Base-by-base conservation (phyloP, 169 alveolate species). In the Babesia divergens region DNA sequence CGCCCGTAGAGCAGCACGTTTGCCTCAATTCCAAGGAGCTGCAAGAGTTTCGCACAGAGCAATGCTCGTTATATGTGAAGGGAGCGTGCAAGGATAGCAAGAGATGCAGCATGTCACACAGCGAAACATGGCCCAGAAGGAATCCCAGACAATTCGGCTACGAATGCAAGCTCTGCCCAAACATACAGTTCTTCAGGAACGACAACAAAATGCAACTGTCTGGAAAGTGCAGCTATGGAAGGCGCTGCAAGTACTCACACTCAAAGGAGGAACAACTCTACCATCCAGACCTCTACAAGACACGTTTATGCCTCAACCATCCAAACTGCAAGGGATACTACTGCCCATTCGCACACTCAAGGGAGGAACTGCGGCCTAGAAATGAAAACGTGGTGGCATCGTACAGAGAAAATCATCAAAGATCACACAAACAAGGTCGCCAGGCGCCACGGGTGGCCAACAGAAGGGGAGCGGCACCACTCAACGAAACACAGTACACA, bases 281-380 rank as follows among this genome's bases (percentile, higher is more conserved):
- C 74, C 97, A 94, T 68, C 97, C 97, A 0, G 81, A 93, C 56
- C 80, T 90, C 60, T 94, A 91, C 79, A 94, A 94, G 77, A 94
- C 97, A 6, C 65, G 93, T 35, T 53, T 83, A 52, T 92, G 95
- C 67, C 79, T 88, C 53, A 82, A 84, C 71, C 67, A 79, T 76
- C 91, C 94, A 68, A 82, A 82, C 18, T 92, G 96, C 65, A 87
- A 84, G 52, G 90, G 92, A 8, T 92, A 91, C 66, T 92, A 92
- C 65, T 92, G 96, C 75, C 96, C 95, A 6, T 87, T 81, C 64
- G 89, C 91, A 20, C 96, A 92, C 71, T 94, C 94, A 1, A 72
- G 82, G 16, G 93, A 90, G 24, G 96, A 92, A 58, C 53, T 84
- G 40, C 55, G 96, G 7, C 32, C 16, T 9, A 20, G 51, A 1